Percentiles rank a stretch among this genome's conserved stretches.
Conservation (phyloP, 345 rosid species). For the Toxicodendron radicans region DNA sequence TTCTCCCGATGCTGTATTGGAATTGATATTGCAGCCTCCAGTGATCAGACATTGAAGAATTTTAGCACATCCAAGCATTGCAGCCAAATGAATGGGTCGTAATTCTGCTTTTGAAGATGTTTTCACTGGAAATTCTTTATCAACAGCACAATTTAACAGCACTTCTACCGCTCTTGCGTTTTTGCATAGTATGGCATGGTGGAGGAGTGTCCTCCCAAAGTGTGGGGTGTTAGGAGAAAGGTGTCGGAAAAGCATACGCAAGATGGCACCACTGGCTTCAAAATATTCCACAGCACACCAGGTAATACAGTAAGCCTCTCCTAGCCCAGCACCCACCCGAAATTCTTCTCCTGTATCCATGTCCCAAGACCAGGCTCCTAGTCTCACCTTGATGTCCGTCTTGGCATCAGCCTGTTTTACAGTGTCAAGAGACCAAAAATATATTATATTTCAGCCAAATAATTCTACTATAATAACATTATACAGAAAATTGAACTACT, state of each 20-base stretch:
- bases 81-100: slow-evolving; percentile 56
- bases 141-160: slow-evolving; percentile 41
- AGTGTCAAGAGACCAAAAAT: neutral
- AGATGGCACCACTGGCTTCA: slow-evolving; percentile 52
- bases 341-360: slow-evolving; percentile 56
- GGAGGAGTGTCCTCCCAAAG: slow-evolving; percentile 55
- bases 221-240: slow-evolving; percentile 35
- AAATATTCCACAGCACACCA: slow-evolving; percentile 77
- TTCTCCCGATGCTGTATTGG: slow-evolving; percentile 54
- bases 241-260: slow-evolving; percentile 45
- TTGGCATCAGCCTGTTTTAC: slow-evolving; percentile 45
- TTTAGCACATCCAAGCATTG: slow-evolving; percentile 38
- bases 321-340: slow-evolving; percentile 65
- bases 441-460: neutral
- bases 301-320: slow-evolving; percentile 46
- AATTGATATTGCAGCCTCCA: slow-evolving; percentile 45
- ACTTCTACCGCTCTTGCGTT: slow-evolving; percentile 48
- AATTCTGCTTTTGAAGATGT: slow-evolving; percentile 31
- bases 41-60: slow-evolving; percentile 40
- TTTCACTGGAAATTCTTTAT: slow-evolving; percentile 41
- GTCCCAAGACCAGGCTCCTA: slow-evolving; percentile 82
- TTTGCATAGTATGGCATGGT: slow-evolving; percentile 63
- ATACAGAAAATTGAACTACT: neutral
- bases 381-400: slow-evolving; percentile 41
- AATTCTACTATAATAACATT: neutral